phyloP scores from a whole-genome alignment of 257 asterid species.

The Solanum sitiens region DNA sequence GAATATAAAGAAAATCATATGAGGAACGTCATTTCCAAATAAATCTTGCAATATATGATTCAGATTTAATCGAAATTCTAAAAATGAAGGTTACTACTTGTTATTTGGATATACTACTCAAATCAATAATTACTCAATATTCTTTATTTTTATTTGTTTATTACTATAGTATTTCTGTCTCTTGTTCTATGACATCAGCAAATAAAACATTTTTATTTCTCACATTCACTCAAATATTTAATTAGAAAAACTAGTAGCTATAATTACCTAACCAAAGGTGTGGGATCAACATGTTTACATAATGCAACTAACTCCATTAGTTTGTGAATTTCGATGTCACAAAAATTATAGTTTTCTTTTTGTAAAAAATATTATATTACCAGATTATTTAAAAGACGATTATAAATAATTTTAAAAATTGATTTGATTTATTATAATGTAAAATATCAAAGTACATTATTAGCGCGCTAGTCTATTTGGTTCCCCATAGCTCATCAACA shows the following conservation, averaged over 20 bases:
- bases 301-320: background rate
- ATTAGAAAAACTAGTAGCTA: background rate
- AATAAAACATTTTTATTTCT: background rate
- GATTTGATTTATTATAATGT: background rate
- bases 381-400: background rate
- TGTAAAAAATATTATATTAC: background rate
- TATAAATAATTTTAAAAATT: background rate
- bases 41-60: fast-evolving
- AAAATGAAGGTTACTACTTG: background rate
- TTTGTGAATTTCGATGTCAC: background rate
- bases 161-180: background rate
- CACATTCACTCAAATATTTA: background rate
- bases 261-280: background rate
- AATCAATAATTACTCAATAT: background rate
- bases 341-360: background rate
- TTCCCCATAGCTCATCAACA: background rate
- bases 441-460: background rate
- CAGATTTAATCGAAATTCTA: no score
- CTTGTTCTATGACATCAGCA: background rate
- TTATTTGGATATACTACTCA: background rate
- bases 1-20: fast-evolving
- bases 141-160: background rate
- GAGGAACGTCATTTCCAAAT: background rate
- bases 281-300: background rate
- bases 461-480: background rate